These are phyloP conservation scores for Backusella australiensis DNA, from an alignment of 192 early-diverging fungal species.

Conservation along the genomic window DNA sequence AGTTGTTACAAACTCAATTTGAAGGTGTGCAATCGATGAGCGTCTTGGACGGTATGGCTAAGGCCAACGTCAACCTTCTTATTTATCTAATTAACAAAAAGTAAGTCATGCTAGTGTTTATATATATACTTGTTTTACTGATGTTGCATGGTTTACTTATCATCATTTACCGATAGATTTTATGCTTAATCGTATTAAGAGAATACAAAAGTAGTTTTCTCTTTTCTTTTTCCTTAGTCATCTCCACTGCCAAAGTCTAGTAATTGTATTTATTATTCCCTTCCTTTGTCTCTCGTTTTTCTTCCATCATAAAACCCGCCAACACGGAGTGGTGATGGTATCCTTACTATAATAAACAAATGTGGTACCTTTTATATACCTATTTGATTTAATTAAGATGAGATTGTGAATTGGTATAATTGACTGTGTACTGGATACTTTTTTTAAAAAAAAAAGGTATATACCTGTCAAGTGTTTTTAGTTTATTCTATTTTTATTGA, in stretches of 20 bases:
- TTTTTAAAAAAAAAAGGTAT: not conserved
- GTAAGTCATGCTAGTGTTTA: conserved; percentile 42
- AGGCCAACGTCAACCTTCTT: conserved; percentile 95
- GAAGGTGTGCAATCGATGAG: conserved; percentile 88
- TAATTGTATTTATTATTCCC: not conserved
- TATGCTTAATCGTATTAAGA: conserved; percentile 13
- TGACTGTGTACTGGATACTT: too few relatives aligned
- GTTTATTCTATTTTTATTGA: not conserved
- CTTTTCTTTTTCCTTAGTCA: not conserved
- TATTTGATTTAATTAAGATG: not conserved
- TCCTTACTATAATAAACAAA: not conserved
- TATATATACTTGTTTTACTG: not conserved
- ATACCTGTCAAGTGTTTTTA: not conserved
- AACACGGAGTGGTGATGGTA: not conserved
- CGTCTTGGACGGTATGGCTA: conserved; percentile 85
- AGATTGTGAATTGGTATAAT: too few relatives aligned
- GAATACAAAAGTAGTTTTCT: not conserved
- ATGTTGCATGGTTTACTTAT: not conserved
- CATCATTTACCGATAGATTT: conserved; percentile 16
- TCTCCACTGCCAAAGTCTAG: not conserved
- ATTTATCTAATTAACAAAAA: conserved; percentile 98
- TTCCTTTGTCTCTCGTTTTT: not conserved
- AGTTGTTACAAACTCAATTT: conserved; percentile 92
- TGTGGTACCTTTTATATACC: not conserved
- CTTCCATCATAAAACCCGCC: not conserved